phyloP scores from a whole-genome alignment of 192 early-diverging fungal species.

The Chytriomyces sp. region DNA sequence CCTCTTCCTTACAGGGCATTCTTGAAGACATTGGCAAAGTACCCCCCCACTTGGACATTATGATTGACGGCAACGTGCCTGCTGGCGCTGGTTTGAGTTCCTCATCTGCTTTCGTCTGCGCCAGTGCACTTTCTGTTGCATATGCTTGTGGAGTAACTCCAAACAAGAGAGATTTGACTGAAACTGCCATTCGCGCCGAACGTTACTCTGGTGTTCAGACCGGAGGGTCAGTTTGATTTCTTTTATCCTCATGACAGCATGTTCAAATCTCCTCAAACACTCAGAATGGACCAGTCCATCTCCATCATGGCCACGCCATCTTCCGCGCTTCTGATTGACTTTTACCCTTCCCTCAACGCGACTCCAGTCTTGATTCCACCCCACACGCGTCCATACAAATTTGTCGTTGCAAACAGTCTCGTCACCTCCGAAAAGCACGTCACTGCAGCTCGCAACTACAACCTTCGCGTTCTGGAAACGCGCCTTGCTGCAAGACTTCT shows the following conservation, averaged over 20 bases:
- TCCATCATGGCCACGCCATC: conserved; percentile 77
- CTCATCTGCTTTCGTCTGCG: conserved; percentile 85
- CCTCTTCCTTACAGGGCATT: conserved; percentile 8
- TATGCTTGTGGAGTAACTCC: conserved; percentile 54
- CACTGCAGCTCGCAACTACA: conserved; percentile 88
- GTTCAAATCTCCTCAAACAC: conserved; percentile 26
- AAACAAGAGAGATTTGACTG: conserved; percentile 61
- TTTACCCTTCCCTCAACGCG: conserved; percentile 75
- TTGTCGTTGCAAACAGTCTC: conserved; percentile 90
- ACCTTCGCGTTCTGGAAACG: conserved; percentile 91
- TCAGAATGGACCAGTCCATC: conserved; percentile 91
- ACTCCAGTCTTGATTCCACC: conserved; percentile 65
- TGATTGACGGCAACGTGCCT: conserved; percentile 84
- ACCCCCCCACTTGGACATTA: conserved; percentile 64
- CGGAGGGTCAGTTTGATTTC: conserved; percentile 40
- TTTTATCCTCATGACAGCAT: background rate
- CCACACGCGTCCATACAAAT: conserved; percentile 57
- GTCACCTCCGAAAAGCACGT: conserved; percentile 85
- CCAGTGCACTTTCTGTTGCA: conserved; percentile 71
- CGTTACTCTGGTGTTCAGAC: conserved; percentile 77
- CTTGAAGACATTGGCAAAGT: conserved; percentile 18
- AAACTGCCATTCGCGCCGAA: conserved; percentile 81
- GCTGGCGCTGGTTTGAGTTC: conserved; percentile 82
- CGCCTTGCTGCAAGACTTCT: conserved; percentile 74
- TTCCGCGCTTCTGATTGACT: conserved; percentile 79